Evolutionary conservation across 2,329 filamentous ascomycete species (phyloP).

Genomic region (Teratosphaeria gauchensis): DNA sequence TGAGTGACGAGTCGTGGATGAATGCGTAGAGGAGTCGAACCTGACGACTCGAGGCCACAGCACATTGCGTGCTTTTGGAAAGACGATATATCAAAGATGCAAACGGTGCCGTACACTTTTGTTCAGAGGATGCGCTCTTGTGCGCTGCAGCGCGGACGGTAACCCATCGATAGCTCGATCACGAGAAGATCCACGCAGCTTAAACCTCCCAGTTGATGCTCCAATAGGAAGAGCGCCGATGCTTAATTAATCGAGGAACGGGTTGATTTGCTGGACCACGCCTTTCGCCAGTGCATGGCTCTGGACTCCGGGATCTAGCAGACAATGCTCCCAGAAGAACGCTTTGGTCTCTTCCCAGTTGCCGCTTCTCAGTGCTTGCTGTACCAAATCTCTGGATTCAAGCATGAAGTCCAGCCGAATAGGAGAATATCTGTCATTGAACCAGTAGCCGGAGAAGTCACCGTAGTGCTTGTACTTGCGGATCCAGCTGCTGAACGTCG

Average conservation of each 20-base stretch:
- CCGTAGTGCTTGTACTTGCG: conserved; percentile 1
- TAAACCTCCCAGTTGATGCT: no score
- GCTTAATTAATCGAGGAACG: neutral
- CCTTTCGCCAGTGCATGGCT: neutral
- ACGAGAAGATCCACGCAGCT: no score
- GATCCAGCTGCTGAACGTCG: neutral
- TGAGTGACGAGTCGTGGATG: no score
- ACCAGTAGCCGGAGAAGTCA: conserved; percentile 1
- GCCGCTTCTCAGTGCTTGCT: neutral
- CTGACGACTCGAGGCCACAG: no score
- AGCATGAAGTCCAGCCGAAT: conserved; percentile 1
- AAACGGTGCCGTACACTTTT: no score
- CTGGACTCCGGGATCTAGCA: neutral
- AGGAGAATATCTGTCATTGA: neutral
- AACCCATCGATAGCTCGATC: no score
- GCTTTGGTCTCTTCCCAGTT: neutral
- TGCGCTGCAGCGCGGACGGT: no score
- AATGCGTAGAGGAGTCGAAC: no score
- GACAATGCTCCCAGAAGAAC: neutral
- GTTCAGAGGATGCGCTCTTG: no score
- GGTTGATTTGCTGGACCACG: neutral
- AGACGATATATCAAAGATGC: no score
- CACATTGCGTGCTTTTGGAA: no score
- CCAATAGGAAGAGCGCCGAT: no score
- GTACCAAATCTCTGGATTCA: neutral